Conservation (phyloP, 1,284 basidiomycete species). For the Athelia psychrophila region DNA sequence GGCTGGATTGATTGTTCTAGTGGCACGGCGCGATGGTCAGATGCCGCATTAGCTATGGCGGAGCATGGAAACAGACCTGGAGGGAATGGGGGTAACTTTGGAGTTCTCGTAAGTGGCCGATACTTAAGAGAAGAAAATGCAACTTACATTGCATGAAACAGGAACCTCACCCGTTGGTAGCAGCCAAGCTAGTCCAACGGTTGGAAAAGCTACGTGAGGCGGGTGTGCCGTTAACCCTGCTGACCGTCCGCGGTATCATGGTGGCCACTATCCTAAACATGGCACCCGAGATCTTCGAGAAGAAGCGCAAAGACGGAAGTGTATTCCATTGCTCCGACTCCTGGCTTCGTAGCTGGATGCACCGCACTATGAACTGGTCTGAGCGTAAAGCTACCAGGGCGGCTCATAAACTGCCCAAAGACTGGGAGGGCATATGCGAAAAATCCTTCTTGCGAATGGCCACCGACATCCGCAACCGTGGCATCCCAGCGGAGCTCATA, state of each 20-base stretch:
- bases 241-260: background rate
- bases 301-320: background rate
- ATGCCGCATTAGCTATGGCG: background rate
- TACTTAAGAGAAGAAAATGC: background rate
- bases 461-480: constrained; percentile 8
- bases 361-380: background rate
- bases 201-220: background rate
- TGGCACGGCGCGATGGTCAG: background rate
- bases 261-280: background rate
- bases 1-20: background rate
- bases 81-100: background rate
- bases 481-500: no score
- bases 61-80: background rate
- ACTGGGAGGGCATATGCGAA: constrained; percentile 12
- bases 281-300: background rate
- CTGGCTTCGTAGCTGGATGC: background rate
- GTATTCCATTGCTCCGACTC: background rate
- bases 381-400: constrained; percentile 13
- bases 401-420: constrained; percentile 21
- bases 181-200: background rate
- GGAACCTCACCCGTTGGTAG: background rate
- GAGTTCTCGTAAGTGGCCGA: background rate
- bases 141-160: background rate
- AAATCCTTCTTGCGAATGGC: constrained; percentile 18
- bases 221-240: background rate